These are phyloP conservation scores for Gossypium sturtianum DNA, from an alignment of 345 rosid genomes.

Conservation along the genomic window DNA sequence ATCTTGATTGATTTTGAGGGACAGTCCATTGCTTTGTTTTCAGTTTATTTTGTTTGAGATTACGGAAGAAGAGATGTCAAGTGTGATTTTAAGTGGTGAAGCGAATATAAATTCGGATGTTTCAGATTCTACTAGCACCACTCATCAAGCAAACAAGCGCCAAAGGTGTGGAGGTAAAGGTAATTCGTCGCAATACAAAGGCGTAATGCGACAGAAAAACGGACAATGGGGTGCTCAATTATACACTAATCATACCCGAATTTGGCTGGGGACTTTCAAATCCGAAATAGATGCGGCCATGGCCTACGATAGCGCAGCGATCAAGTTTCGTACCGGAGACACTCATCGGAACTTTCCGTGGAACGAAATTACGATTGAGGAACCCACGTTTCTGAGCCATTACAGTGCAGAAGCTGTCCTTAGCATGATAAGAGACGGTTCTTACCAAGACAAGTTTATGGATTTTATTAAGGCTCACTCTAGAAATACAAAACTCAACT, in stretches of 20 bases:
- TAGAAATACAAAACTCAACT: background rate
- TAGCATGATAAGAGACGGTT: conserved; percentile 50
- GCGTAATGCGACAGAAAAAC: conserved; percentile 51
- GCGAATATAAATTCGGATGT: conserved; percentile 13
- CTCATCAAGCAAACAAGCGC: conserved; percentile 21
- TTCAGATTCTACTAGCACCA: conserved; percentile 32
- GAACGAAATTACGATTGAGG: conserved; percentile 26
- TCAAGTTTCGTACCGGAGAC: conserved; percentile 45
- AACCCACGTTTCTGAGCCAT: conserved; percentile 39
- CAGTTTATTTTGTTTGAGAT: conserved; percentile 7
- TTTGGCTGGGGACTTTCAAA: conserved; percentile 77
- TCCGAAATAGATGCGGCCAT: conserved; percentile 53
- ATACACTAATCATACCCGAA: conserved; percentile 42
- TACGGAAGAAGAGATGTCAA: conserved; percentile 23
- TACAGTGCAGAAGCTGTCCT: conserved; percentile 36
- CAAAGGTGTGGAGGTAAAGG: conserved; percentile 2
- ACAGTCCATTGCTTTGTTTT: background rate
- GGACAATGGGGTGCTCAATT: conserved; percentile 76
- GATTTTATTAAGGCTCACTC: conserved; percentile 24
- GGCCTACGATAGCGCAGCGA: conserved; percentile 64
- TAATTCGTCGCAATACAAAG: conserved; percentile 38
- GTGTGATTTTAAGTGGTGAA: conserved; percentile 22
- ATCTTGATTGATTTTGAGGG: background rate
- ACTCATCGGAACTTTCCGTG: conserved; percentile 36
- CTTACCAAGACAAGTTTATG: conserved; percentile 36